Base-by-base conservation (phyloP, 495 filamentous ascomycete genomes). In the Hypomontagnella submonticulosa region DNA sequence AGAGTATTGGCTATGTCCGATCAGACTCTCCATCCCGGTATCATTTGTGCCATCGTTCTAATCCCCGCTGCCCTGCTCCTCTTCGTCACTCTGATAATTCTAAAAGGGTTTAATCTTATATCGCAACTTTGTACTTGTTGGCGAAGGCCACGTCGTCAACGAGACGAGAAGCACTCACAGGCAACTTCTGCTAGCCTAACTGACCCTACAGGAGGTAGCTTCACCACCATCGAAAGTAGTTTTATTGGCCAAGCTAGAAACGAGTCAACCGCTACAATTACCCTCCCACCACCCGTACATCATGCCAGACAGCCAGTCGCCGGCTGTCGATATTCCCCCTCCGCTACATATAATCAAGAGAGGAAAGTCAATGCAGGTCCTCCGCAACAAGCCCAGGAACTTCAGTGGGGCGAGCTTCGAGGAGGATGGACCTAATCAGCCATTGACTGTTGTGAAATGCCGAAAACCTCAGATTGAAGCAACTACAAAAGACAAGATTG, bases 21-120 rank as follows among this genome's bases (percentile, higher is more conserved):
- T 49, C 72, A 63, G 56, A 13, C 61, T 37, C 33, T 60, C 12
- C 63, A 66, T 64, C 69, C 59, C 36, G 41, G 73, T 58, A 71
- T 70, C 57, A 75, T 85, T 61, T 77, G 79, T 54, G 76, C 79
- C 36, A 77, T 87, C 58, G 76, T 85, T 61, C 70, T 87, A n/a
- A 78, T 88, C 48, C 85, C 87, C 23, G 81, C 84, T 49, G 18
- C 44, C 27, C 23, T 73, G 6, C 34, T 69, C 46, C 20, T 69
- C 30, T 20, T 51, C 11, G 32, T 73, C 7, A 11, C 67, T 32
- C 47, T 60, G 1, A 65, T 51, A 23, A 64, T 78, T 48, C 46
- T 67, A 43, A 61, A 63, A 42, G 60, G 69, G 30, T 63, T 78
- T 61, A n/a, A 73, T 61, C 55, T 70, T 58, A n/a, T 69, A 42